Base-by-base conservation (phyloP, 495 filamentous ascomycete genomes). In the Aspergillus hancockii region DNA sequence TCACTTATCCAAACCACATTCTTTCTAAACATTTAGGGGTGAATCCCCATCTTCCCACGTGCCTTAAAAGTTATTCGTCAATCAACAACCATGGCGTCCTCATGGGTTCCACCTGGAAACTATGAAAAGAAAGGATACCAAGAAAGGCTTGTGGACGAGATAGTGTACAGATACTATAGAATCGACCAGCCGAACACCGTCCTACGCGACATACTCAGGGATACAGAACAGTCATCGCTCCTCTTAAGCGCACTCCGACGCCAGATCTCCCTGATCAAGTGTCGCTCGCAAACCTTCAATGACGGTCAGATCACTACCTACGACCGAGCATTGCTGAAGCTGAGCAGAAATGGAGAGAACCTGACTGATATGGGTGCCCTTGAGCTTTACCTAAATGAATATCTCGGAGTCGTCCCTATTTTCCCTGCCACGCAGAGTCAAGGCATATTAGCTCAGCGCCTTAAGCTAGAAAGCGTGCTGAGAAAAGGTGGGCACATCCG, bases 291-390 rank as follows among this genome's bases (percentile, higher is more conserved):
- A 47, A 49, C 60, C n/a, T 62, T 72, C 19, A 72, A 69, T 9
- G 67, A 76, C 34, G 63, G 67, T n/a, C 70, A 82, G 55, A 62
- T 80, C 53, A 81, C 68, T 4, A 57, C 75, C 58, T 76, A 69
- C 36, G 77, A 82, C 59, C 68, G 62, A 52, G 72, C 72, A 19
- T 65, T 82, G 55, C 46, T 72, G 8, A 55, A 57, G 12, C 69
- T 80, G 7, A 73, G 65, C 34, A 50, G 67, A 2, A 59, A 73
- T 28, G 71, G 68, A 31, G 54, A 67, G 13, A 49, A 67, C n/a
- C 52, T 62, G n/a, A 28, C 55, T 4, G 61, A 70, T 31, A 32
- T 59, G 9, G 71, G 70, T 5, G 74, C 70, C 3, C 54, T 79
- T 8, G 71, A 76, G 49, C 55, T 81, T 22, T 82, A 73, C 53